phyloP scores from a whole-genome alignment of 2,329 filamentous ascomycete genomes.

The Stylonectria norvegica region DNA sequence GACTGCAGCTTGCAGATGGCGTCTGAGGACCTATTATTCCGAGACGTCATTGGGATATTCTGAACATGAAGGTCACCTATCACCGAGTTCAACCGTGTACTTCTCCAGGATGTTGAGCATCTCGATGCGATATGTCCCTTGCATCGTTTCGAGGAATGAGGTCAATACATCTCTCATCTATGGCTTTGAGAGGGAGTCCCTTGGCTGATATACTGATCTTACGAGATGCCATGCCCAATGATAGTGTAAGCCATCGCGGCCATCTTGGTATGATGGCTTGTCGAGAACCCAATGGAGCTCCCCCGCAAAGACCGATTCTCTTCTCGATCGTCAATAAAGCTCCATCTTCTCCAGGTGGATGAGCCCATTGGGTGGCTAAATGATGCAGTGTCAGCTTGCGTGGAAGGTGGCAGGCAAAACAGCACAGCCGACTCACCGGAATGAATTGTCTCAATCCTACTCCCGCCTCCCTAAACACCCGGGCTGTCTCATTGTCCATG shows the following conservation, averaged over 20 bases:
- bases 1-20: constrained; percentile 2
- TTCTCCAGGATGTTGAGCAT: too few relatives aligned
- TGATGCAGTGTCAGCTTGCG: constrained; percentile 21
- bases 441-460: constrained; percentile 84
- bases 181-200: background rate
- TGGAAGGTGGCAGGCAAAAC: background rate
- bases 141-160: background rate
- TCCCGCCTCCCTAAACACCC: constrained; percentile 78
- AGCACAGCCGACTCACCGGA: constrained; percentile 56
- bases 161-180: background rate
- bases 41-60: constrained; percentile 1
- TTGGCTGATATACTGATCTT: constrained; percentile 9
- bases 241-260: too few relatives aligned
- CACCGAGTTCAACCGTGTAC: too few relatives aligned
- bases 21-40: constrained; percentile 2
- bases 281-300: background rate
- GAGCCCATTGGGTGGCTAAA: constrained; percentile 61
- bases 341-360: constrained; percentile 58
- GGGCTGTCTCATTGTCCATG: constrained; percentile 83
- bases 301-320: background rate
- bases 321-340: constrained; percentile 27
- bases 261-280: too few relatives aligned
- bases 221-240: constrained; percentile 17
- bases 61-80: too few relatives aligned
- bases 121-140: background rate